Evolutionary conservation across 352 stramenopile species (phyloP).

Genomic region (Pelagophyceae sp.): DNA sequence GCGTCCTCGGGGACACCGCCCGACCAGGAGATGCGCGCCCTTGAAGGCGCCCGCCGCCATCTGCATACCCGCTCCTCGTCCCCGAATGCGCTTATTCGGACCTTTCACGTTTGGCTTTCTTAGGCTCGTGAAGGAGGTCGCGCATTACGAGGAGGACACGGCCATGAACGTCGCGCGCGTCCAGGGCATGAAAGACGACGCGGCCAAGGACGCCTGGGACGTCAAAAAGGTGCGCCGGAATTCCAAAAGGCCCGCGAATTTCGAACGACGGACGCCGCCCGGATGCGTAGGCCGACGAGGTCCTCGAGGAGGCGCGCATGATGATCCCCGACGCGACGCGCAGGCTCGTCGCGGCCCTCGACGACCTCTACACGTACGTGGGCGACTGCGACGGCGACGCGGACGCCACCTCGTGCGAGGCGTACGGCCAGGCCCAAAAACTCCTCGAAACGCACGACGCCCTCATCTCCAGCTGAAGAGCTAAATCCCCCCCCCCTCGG

Average conservation of each 20-base stretch:
- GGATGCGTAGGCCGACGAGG: not conserved
- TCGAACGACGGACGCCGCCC: too few relatives aligned
- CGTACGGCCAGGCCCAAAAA: not conserved
- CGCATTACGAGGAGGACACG: conserved; percentile 13
- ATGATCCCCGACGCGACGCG: conserved; percentile 13
- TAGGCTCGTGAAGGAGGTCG: conserved; percentile 20
- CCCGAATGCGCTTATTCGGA: not conserved
- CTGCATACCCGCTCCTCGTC: not conserved
- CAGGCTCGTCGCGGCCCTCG: not conserved
- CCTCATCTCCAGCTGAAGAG: not conserved
- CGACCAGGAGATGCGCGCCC: not conserved
- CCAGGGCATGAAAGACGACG: not conserved
- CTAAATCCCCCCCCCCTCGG: too few relatives aligned
- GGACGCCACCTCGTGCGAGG: not conserved
- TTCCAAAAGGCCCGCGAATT: too few relatives aligned
- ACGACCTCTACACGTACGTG: conserved; percentile 15
- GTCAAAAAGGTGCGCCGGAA: conserved; percentile 13
- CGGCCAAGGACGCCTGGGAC: conserved; percentile 11
- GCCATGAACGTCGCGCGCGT: not conserved
- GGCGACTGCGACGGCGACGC: not conserved
- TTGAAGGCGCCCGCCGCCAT: too few relatives aligned
- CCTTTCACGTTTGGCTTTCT: not conserved
- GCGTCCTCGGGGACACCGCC: not conserved
- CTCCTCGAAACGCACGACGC: conserved; percentile 2
- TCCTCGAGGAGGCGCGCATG: conserved; percentile 18